Evolutionary conservation across 2,329 filamentous ascomycete genomes (phyloP).

Genomic region (Furcasterigmium furcatum): DNA sequence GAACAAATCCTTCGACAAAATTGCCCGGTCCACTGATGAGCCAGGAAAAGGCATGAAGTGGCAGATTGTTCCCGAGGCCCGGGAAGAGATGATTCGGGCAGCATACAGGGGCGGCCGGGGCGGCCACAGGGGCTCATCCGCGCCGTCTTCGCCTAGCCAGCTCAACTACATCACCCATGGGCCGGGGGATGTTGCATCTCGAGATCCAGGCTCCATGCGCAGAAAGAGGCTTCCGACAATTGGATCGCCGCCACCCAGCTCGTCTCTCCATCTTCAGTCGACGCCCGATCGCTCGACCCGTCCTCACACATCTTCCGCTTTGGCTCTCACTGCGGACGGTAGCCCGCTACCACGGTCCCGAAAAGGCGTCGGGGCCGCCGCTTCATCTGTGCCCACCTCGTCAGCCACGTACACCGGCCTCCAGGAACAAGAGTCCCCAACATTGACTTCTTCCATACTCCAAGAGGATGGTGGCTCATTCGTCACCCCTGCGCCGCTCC

Average conservation of each 20-base stretch:
- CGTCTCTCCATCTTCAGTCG: constrained; percentile 48
- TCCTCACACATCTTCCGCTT: constrained; percentile 19
- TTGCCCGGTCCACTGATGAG: constrained; percentile 87
- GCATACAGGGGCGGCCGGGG: constrained; percentile 59
- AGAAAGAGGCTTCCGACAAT: constrained; percentile 54
- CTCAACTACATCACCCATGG: constrained; percentile 59
- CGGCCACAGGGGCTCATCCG: constrained; percentile 65
- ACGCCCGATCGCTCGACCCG: constrained; percentile 53
- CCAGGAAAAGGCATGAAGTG: constrained; percentile 99
- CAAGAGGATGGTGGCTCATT: constrained; percentile 60
- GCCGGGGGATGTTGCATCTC: constrained; percentile 50
- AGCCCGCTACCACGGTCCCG: constrained; percentile 60
- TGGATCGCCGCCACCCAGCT: constrained; percentile 52
- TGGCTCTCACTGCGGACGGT: constrained; percentile 48
- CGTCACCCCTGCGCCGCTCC: constrained; percentile 70
- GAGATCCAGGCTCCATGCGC: constrained; percentile 47
- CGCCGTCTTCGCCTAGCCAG: constrained; percentile 64
- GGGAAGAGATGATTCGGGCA: constrained; percentile 84
- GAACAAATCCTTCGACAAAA: constrained; percentile 92
- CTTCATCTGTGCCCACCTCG: constrained; percentile 22
- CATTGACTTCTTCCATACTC: constrained; percentile 58
- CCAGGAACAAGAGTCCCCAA: constrained; percentile 52
- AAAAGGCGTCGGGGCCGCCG: constrained; percentile 33
- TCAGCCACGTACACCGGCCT: constrained; percentile 42
- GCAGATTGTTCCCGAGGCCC: constrained; percentile 82